Evolutionary conservation across 306 rosid species (phyloP), one percentile per base, ranked within the genome.

Genomic region (Vigna reflexopilosa): DNA sequence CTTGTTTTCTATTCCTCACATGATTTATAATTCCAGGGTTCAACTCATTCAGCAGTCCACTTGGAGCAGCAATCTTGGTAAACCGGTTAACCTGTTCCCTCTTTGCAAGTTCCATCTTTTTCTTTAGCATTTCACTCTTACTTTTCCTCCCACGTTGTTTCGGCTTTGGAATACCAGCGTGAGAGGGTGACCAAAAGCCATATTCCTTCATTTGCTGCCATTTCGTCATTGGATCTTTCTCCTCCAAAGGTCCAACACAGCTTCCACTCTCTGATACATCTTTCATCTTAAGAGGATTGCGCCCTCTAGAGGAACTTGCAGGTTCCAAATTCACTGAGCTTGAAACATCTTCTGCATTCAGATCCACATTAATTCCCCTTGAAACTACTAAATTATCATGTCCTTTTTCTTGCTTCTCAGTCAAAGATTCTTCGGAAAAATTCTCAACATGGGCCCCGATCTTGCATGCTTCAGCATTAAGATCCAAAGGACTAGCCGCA

Each of bases 11-110:
- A 73, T 96, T 96, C 85, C 99, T 88, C 56, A 96, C 99, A 81
- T 96, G 99, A 85, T 96, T 96, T 77, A 96, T 96, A 65, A 96
- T 96, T 83, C 98, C 98, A 6, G 99, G 99, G 85, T 96, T 96
- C 82, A 96, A 83, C n/a, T 87, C 98, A 81, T 84, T 91, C 69
- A 96, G 88, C 80, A 96, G 86, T 74, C 99, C 99, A 90, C 97
- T 93, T 65, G 99, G 99, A 84, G 99, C 99, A 65, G 98, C 99
- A 76, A 93, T 84, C 90, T 91, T 93, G 2, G 97, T 81, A 22
- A 96, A 96, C 85, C 88, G 82, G 79, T 77, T 91, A 19, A 91
- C 88, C 83, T 96, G 97, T 71, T 96, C 99, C 76, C 72, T 91
- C 91, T 90, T 96, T 36, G 99, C 91, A 54, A 89, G 84, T 71